Evolutionary conservation across 306 rosid genomes (phyloP).

Genomic region (Oemleria cerasiformis): DNA sequence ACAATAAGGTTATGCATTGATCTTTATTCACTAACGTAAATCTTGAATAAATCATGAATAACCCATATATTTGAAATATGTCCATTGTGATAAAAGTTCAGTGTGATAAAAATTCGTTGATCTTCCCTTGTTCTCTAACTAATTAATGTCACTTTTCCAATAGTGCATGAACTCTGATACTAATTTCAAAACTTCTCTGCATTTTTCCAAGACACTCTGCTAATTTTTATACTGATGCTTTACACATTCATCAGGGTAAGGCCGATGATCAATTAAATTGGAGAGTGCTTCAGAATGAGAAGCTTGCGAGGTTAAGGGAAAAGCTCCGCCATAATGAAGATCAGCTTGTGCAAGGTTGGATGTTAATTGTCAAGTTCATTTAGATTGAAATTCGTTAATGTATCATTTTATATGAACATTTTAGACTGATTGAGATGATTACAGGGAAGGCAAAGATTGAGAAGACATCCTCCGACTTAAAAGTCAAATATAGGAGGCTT

Average conservation of each 20-base stretch:
- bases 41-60: neutral
- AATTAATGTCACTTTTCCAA: neutral
- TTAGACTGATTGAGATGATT: slow-evolving; percentile 26
- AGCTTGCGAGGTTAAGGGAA: slow-evolving; percentile 73
- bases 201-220: slow-evolving; percentile 1
- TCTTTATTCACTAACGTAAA: neutral
- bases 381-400: slow-evolving; percentile 10
- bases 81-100: neutral
- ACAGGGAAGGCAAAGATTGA: slow-evolving; percentile 74
- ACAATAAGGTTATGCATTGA: neutral
- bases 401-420: slow-evolving; percentile 19
- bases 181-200: slow-evolving; percentile 2
- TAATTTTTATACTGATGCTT: slow-evolving; percentile 19
- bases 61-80: neutral
- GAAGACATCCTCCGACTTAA: slow-evolving; percentile 53
- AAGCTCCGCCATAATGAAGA: slow-evolving; percentile 52
- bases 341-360: slow-evolving; percentile 67
- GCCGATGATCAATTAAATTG: slow-evolving; percentile 83
- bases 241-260: slow-evolving; percentile 58
- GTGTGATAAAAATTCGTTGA: neutral
- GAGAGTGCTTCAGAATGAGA: slow-evolving; percentile 80
- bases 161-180: neutral
- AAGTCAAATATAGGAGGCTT: slow-evolving; percentile 63
- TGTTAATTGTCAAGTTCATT: slow-evolving; percentile 3
- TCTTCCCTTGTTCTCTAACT: neutral